Evolutionary conservation across 805 yeast species (phyloP), one percentile per base, ranked within the genome.

Genomic region (Barnettozyma siamensis): DNA sequence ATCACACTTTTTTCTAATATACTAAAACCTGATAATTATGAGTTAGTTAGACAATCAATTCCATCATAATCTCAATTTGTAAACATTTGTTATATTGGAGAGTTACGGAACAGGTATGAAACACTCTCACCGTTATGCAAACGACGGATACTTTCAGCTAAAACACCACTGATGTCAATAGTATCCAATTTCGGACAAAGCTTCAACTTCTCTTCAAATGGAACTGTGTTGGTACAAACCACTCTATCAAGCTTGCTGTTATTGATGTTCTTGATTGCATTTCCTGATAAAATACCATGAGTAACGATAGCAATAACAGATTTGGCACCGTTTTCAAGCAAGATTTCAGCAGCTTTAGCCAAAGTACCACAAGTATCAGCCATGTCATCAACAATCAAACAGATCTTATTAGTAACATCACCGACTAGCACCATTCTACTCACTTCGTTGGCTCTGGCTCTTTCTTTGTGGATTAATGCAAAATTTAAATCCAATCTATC

Each of bases 351-450:
- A 30, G 93, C 93, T 63, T 84, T 85, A 40, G 82, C 85, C 48
- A 85, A 66, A 16, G 94, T 85, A 47, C 93, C 94, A 66, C 94
- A 85, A 17, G 94, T 85, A 60, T 85, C 94, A 35, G 93, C 93
- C 88, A 85, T 85, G 62, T 85, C 94, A 64, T 85, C 94, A 34
- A 85, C 86, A 52, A 85, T 76, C 41, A 85, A 69, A 66, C 93
- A 85, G 37, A 78, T 70, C 62, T 84, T 84, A 45, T 76, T 81
- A 3, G 80, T 66, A 29, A 85, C 94, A 65, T 85, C 93, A 57
- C 94, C 94, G 38, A 85, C 94, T 39, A 85, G 69, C 18, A 83
- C 89, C 94, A 85, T 85, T 58, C 83, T 72, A 32, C 86, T 78
- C 30, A 85, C 89, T 59, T 84, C 93, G 58, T 85, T 85, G 23